These are phyloP conservation scores for Penicillium paradoxum DNA, from an alignment of 495 filamentous ascomycete genomes.

Conservation along the genomic window DNA sequence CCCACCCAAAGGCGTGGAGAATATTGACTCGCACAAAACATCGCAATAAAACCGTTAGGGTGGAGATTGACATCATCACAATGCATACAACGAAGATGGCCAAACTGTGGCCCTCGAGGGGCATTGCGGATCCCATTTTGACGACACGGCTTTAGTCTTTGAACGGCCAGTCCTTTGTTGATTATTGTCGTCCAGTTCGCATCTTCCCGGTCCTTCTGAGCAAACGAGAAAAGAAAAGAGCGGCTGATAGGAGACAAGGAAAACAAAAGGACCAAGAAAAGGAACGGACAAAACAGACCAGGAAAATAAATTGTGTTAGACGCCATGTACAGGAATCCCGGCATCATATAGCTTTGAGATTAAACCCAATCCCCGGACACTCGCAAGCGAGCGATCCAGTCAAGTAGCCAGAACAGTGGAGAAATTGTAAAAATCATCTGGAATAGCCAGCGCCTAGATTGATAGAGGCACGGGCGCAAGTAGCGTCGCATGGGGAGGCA, in stretches of 20 bases:
- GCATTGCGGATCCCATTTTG: conserved; percentile 6
- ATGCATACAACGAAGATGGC: conserved; percentile 18
- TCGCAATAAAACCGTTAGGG: conserved; percentile 17
- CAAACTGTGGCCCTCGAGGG: conserved; percentile 5
- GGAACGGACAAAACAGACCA: neutral
- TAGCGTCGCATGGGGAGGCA: neutral
- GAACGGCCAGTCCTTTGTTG: neutral
- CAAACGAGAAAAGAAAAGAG: neutral
- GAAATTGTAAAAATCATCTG: neutral
- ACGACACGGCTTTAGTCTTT: neutral
- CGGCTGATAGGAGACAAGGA: neutral
- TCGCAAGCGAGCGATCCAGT: neutral
- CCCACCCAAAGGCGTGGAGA: conserved; percentile 26
- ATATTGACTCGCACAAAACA: conserved; percentile 23
- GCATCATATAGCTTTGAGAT: neutral
- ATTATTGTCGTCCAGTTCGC: neutral
- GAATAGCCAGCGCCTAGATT: neutral
- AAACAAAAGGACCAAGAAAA: neutral
- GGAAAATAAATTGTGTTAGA: neutral
- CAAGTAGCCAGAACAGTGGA: neutral
- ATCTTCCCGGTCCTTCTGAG: neutral
- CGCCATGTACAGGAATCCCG: neutral
- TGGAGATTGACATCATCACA: conserved; percentile 16
- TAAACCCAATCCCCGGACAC: neutral
- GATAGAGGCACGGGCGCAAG: neutral